Evolutionary conservation across 495 filamentous ascomycete genomes (phyloP).

Genomic region (Diplogelasinospora grovesii): DNA sequence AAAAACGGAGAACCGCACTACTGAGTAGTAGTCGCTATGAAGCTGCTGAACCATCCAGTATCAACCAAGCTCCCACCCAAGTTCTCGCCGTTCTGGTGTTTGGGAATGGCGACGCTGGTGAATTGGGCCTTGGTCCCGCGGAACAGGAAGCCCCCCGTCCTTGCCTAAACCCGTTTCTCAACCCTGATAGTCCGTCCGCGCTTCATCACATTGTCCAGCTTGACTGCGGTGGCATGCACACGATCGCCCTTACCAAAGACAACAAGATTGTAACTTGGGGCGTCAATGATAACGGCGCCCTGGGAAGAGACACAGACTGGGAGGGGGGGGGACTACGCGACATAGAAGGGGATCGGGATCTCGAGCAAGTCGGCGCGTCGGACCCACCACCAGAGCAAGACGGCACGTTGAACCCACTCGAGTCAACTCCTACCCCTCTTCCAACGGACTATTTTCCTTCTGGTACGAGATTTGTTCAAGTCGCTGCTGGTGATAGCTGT

Average conservation of each 20-base stretch:
- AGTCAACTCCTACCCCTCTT: not conserved
- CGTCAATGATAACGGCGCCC: conserved; percentile 1
- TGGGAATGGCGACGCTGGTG: not conserved
- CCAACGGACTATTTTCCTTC: not conserved
- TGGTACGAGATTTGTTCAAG: not conserved
- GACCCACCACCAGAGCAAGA: not conserved
- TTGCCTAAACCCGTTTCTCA: not conserved
- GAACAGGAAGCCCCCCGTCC: not conserved
- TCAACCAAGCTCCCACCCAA: not conserved
- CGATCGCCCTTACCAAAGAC: not conserved
- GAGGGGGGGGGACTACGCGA: not conserved
- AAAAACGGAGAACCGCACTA: no score
- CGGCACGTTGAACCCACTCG: not conserved
- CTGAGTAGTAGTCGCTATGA: no score
- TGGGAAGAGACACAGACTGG: not conserved
- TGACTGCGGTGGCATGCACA: not conserved
- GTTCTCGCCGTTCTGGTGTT: not conserved
- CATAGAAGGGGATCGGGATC: no score
- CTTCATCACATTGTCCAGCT: not conserved
- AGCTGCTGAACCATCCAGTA: no score
- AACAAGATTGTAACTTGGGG: conserved; percentile 3
- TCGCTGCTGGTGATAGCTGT: not conserved
- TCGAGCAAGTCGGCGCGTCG: no score
- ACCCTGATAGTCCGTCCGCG: not conserved
- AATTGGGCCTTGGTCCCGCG: not conserved